Conservation (phyloP, 108 stramenopile species). For the Cyclotella baltica region DNA sequence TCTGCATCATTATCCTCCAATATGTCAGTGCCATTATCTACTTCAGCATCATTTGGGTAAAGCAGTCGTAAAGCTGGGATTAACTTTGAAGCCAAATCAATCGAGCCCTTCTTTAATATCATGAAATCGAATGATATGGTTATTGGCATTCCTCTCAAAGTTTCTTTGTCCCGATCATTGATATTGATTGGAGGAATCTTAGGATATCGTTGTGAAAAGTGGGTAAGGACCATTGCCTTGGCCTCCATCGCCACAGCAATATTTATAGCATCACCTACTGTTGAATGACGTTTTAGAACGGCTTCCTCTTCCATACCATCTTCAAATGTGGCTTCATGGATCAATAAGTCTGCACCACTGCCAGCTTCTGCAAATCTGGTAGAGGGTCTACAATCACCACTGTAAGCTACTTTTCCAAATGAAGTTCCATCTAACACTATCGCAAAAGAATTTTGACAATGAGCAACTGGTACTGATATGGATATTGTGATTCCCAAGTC, state of each 20-base stretch:
- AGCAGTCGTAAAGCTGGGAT: conserved; percentile 75
- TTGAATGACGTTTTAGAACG: conserved; percentile 89
- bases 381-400: conserved; percentile 97
- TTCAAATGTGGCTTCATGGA: conserved; percentile 99
- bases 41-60: conserved; percentile 64
- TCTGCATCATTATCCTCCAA: background rate
- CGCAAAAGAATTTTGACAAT: conserved; percentile 90
- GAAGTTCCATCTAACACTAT: conserved; percentile 77
- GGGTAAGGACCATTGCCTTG: conserved; percentile 83
- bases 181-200: conserved; percentile 75
- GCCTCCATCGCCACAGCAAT: conserved; percentile 87
- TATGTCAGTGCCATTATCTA: conserved; percentile 9
- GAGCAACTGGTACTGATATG: conserved; percentile 83
- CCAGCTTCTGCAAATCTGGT: conserved; percentile 69
- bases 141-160: conserved; percentile 37
- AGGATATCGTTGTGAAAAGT: conserved; percentile 98
- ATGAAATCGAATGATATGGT: conserved; percentile 87
- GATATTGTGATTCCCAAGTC: conserved; percentile 65
- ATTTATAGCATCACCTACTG: conserved; percentile 90
- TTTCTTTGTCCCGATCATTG: conserved; percentile 4
- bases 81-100: conserved; percentile 59
- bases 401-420: conserved; percentile 89
- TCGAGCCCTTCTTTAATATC: conserved; percentile 56
- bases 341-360: conserved; percentile 81
- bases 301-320: conserved; percentile 93